Base-by-base conservation (phyloP, 305 asterid genomes). In the Rubia tinctorum region DNA sequence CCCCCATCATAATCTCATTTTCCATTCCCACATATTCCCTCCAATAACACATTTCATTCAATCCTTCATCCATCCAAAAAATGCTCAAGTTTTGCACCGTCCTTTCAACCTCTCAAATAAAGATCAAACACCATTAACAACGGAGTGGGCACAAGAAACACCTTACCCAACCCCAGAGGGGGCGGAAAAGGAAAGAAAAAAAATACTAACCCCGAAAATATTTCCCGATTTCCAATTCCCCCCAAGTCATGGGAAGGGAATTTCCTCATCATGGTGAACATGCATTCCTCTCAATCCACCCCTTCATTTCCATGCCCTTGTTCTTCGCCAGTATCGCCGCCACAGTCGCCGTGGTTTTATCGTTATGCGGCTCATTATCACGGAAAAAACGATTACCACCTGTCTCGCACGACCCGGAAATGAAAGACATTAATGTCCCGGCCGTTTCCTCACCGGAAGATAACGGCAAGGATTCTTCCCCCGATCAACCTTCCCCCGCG, bases 201-300 rank as follows among this genome's bases (percentile, higher is more conserved):
- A 53, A 14, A 51, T 18, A 18, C 17, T 8, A 53, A 6, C 22
- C 6, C 59, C 2, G 18, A 17, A 53, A 8, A 17, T 53, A 53
- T 53, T 53, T 53, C 17, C 59, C 59, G 18, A 63, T 47, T 73
- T 76, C 68, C 64, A 53, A 77, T 62, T 40, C 53, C 44, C 60
- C 25, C 72, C 30, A 25, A 76, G 75, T 63, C 69, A 84, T 84
- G 88, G 88, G 84, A 80, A 84, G 88, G 69, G 73, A 75, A 27
- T 44, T 78, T 79, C 79, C 85, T 49, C 23, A 23, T n/a, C 64
- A 58, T 4, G 80, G 70, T 39, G 78, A 82, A 45, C 60, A 40
- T 61, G 76, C 68, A 23, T 53, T 53, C 22, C 62, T 47, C 60
- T 55, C 7, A 59, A 77, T 63, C 62, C 81, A 75, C 74, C 82